These are phyloP conservation scores for Cercospora citrullina DNA, from an alignment of 2,329 filamentous ascomycete genomes.

Conservation along the genomic window DNA sequence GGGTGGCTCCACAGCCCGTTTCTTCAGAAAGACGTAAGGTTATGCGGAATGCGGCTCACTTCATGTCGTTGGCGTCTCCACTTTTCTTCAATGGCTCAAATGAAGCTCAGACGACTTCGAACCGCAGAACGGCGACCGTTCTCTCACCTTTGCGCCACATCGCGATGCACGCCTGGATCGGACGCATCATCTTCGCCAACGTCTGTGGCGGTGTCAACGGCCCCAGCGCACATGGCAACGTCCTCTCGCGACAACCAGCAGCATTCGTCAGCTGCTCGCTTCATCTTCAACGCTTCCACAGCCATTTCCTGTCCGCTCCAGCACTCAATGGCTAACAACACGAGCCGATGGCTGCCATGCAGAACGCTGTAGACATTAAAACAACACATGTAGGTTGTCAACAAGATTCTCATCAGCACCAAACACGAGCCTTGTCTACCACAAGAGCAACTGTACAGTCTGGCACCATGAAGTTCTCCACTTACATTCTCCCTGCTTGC, in stretches of 20 bases:
- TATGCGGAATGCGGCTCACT: not conserved
- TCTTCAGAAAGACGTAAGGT: not conserved
- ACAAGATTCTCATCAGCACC: not conserved
- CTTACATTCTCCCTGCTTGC: not conserved
- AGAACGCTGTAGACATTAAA: not conserved
- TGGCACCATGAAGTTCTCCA: not conserved
- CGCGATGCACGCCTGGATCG: not conserved
- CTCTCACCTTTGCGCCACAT: not conserved
- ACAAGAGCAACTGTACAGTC: not conserved
- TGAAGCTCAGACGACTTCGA: not conserved
- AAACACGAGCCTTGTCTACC: not conserved
- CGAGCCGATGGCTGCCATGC: not conserved
- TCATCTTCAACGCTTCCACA: not conserved
- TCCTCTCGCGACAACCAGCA: not conserved
- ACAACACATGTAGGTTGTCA: not conserved
- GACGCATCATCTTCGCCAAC: not conserved
- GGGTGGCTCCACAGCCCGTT: not conserved
- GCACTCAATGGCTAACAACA: constrained; percentile 3
- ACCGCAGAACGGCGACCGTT: not conserved
- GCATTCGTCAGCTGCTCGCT: not conserved
- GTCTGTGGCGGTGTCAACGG: constrained; percentile 3
- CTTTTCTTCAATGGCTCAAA: not conserved
- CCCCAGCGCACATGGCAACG: not conserved
- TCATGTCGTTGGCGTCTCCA: not conserved
- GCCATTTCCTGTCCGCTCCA: not conserved